These are phyloP conservation scores for Bjerkandera adusta DNA, from an alignment of 1,284 basidiomycete species.

Conservation along the genomic window DNA sequence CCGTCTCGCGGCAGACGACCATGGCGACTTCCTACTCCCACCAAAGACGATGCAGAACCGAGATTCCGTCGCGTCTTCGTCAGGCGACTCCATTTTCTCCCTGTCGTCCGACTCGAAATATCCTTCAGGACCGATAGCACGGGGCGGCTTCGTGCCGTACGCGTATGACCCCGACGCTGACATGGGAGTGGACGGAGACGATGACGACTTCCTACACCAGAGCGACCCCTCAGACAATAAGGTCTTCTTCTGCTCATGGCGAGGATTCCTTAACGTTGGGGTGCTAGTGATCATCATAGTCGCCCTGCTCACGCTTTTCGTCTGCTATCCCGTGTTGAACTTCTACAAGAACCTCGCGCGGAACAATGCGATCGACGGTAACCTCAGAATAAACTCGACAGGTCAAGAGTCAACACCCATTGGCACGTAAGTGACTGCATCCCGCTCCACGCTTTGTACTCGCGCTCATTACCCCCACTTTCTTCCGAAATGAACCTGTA, in stretches of 20 bases:
- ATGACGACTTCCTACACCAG: conserved; percentile 56
- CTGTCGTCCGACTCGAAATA: conserved; percentile 63
- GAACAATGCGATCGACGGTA: conserved; percentile 57
- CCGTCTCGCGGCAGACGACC: conserved; percentile 49
- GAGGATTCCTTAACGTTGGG: conserved; percentile 48
- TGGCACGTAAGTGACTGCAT: not conserved
- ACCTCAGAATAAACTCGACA: conserved; percentile 64
- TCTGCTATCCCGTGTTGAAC: conserved; percentile 74
- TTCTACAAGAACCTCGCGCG: conserved; percentile 46
- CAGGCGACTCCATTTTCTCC: conserved; percentile 51
- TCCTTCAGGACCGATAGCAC: conserved; percentile 41
- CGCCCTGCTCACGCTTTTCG: conserved; percentile 62
- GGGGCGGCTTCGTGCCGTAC: conserved; percentile 58
- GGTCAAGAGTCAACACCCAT: conserved; percentile 47
- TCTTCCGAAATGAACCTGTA: conserved; percentile 7
- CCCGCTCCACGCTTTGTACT: too few species aligned
- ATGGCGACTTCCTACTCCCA: conserved; percentile 30
- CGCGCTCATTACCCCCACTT: not conserved
- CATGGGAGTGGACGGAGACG: conserved; percentile 58
- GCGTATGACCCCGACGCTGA: conserved; percentile 65
- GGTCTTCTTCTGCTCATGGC: conserved; percentile 31
- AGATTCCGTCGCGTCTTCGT: conserved; percentile 40
- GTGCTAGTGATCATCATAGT: conserved; percentile 42
- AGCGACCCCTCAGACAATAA: conserved; percentile 37
- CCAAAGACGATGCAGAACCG: conserved; percentile 31